phyloP scores from a whole-genome alignment of 106 monocot species.

The Gastrodia elata region DNA sequence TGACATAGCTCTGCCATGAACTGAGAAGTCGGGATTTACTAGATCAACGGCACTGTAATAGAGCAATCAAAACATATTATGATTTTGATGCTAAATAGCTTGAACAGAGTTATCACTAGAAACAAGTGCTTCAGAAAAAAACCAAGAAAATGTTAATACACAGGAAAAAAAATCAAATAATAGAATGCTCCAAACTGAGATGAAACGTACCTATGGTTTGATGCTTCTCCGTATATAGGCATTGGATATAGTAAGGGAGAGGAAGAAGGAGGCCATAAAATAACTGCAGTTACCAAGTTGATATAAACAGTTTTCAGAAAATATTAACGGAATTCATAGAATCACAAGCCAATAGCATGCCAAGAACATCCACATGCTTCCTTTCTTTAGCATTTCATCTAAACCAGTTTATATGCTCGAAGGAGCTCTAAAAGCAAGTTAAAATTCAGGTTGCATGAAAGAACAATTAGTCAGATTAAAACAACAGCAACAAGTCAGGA shows the following conservation, averaged over 20 bases:
- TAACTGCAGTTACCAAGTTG: constrained; percentile 33
- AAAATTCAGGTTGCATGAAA: background rate
- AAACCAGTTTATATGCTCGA: background rate
- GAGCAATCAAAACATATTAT: constrained; percentile 1
- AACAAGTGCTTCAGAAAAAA: background rate
- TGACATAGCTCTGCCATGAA: constrained; percentile 53
- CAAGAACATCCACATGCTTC: background rate
- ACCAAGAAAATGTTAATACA: background rate
- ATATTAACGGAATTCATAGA: background rate
- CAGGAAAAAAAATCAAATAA: background rate
- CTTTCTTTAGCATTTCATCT: background rate
- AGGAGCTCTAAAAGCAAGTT: background rate
- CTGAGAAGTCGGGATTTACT: constrained; percentile 46
- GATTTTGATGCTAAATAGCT: background rate
- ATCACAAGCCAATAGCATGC: background rate
- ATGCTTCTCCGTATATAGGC: constrained; percentile 89
- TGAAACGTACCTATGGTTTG: constrained; percentile 81
- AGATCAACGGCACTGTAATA: constrained; percentile 56
- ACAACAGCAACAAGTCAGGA: background rate
- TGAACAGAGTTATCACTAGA: background rate
- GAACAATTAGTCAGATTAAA: background rate
- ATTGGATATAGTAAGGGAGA: constrained; percentile 68
- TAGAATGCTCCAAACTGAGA: background rate
- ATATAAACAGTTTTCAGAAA: background rate
- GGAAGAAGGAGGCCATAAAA: constrained; percentile 82